Evolutionary conservation across 345 rosid species (phyloP).

Genomic region (Eutrema japonicum): DNA sequence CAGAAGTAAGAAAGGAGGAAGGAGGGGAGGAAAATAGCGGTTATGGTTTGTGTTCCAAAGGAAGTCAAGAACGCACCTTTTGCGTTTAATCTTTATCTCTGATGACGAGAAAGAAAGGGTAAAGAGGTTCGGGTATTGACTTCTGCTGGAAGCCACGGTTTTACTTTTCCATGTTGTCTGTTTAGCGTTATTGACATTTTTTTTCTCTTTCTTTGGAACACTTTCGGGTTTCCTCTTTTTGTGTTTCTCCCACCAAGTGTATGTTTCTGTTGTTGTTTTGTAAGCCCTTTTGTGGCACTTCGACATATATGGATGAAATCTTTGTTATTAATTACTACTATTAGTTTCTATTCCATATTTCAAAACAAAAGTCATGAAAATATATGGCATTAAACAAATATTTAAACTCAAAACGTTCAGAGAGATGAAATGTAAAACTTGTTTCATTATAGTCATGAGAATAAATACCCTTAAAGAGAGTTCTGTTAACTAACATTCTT

Average conservation of each 20-base stretch:
- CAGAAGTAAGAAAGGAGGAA: conserved; percentile 28
- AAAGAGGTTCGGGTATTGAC: conserved; percentile 90
- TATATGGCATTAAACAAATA: too few species aligned
- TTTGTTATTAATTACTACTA: conserved; percentile 19
- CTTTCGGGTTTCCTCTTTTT: neutral
- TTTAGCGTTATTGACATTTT: conserved; percentile 30
- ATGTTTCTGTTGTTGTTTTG: conserved; percentile 20
- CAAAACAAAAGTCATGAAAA: too few species aligned
- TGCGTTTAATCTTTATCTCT: conserved; percentile 45
- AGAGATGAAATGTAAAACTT: neutral
- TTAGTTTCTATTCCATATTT: neutral
- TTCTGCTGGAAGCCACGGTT: conserved; percentile 47
- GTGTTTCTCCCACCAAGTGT: conserved; percentile 26
- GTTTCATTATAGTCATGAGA: conserved; percentile 30
- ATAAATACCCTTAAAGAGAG: conserved; percentile 10
- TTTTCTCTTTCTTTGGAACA: conserved; percentile 22
- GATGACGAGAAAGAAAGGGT: conserved; percentile 37
- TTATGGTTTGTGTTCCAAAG: conserved; percentile 40
- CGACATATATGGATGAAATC: conserved; percentile 16
- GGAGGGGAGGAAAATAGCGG: conserved; percentile 13
- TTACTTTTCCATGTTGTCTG: neutral
- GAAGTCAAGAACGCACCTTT: conserved; percentile 97
- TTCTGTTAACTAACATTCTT: conserved; percentile 23
- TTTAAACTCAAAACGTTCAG: neutral
- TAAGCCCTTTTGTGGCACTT: conserved; percentile 20